phyloP scores from a whole-genome alignment of 306 rosid species.

The Cajanus cajan region DNA sequence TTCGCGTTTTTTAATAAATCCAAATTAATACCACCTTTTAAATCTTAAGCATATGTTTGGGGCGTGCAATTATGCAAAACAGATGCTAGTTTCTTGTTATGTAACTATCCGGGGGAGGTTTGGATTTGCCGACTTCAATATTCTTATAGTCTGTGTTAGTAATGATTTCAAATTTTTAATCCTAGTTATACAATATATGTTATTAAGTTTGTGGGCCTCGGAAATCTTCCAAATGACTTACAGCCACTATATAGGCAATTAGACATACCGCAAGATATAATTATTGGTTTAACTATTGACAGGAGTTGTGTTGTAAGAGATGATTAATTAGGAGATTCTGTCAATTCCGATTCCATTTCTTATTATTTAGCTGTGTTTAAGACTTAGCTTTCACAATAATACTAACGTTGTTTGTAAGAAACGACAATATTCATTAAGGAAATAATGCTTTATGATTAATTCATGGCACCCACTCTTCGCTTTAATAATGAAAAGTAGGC shows the following conservation, averaged over 20 bases:
- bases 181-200: neutral
- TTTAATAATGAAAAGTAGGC: neutral
- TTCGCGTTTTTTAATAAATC: too few relatives aligned
- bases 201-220: neutral
- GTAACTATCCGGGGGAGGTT: neutral
- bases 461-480: neutral
- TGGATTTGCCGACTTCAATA: neutral
- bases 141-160: neutral
- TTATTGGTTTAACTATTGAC: too few relatives aligned
- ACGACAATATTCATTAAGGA: slow-evolving; percentile 7
- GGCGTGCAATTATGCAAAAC: neutral
- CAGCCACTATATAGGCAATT: too few relatives aligned
- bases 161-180: neutral
- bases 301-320: neutral
- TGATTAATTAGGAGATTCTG: neutral
- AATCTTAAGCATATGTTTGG: too few relatives aligned
- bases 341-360: neutral
- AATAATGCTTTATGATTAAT: neutral
- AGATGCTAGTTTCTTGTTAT: neutral
- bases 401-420: neutral
- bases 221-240: neutral
- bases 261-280: too few relatives aligned
- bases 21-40: too few relatives aligned
- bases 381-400: neutral
- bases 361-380: neutral